phyloP scores from a whole-genome alignment of 129 eudicot genomes.

The Ambrosia artemisiifolia region DNA sequence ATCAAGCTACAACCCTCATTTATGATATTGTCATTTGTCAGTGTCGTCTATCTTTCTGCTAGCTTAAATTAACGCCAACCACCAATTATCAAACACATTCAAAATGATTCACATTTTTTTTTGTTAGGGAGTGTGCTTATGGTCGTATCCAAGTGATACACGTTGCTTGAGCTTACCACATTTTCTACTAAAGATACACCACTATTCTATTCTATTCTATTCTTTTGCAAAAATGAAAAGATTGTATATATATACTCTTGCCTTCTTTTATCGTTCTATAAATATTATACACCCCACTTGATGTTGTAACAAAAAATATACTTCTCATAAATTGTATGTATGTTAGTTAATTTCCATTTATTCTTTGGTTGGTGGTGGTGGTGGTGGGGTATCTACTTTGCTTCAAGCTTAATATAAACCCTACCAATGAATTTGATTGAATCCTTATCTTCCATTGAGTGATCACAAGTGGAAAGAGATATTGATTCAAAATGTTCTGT shows the following conservation, averaged over 20 bases:
- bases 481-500: slow-evolving; percentile 29
- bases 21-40: neutral
- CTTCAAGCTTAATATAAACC: slow-evolving; percentile 24
- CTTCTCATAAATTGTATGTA: neutral
- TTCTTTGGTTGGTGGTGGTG: neutral
- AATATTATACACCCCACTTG: neutral
- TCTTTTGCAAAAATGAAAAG: neutral
- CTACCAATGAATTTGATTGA: slow-evolving; percentile 4
- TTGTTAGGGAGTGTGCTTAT: neutral
- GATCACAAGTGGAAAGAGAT: slow-evolving; percentile 35
- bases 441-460: slow-evolving; percentile 18
- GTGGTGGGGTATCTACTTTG: slow-evolving; percentile 27
- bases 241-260: neutral
- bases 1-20: neutral
- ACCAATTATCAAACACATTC: neutral
- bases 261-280: neutral
- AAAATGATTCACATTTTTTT: neutral
- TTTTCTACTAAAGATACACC: neutral
- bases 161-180: neutral
- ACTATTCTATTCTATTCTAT: neutral
- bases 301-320: neutral
- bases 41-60: neutral
- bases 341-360: neutral
- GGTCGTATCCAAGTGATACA: neutral
- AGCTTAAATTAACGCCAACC: neutral